Evolutionary conservation across 2,329 filamentous ascomycete genomes (phyloP), one percentile per base, ranked within the genome.

Genomic region (Trichoderma sp.): DNA sequence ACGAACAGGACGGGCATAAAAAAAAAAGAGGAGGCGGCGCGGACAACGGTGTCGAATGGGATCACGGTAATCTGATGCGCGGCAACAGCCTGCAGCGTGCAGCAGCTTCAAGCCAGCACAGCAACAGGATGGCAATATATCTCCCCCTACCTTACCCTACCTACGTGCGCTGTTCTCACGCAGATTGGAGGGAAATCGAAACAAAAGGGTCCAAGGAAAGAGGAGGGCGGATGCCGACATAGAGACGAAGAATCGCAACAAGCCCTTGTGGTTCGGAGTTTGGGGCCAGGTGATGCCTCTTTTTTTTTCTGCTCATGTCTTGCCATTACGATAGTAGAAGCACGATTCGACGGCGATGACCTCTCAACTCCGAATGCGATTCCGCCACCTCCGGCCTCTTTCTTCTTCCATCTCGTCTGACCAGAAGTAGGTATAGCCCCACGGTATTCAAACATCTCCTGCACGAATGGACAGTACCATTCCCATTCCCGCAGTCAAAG

Each of bases 251-350:
- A 2, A 51, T 15, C n/a, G 10, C 26, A 10, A 30, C 15, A 24
- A 24, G 21, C 21, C 21, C 21, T 24, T 24, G 55, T 28, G 55
- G 55, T 12, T 48, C 41, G 43, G 56, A 43, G 47, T 9, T 21
- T 21, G 58, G 17, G 21, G 47, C 58, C 58, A 51, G 58, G 34
- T 61, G 58, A 61, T 61, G 58, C 34, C 48, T 51, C 12, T 60
- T 41, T 43, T 30, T 48, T n/a, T 24, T 24, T 24, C 21, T 24
- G 21, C 21, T 24, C 21, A 5, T 56, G 34, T 43, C 28, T 19
- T 30, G 50, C 50, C 50, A 19, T 34, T 19, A 24, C 21, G 17
- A 52, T 14, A 17, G 19, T 14, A 17, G 19, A 4, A 24, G 21
- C 21, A 24, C 2, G 28, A 17, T 30, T 1, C 14, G 21, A 30